Percentiles rank a stretch among this genome's conserved stretches.
Conservation (phyloP, 192 early-diverging fungal species). For the Backusella sp. region DNA sequence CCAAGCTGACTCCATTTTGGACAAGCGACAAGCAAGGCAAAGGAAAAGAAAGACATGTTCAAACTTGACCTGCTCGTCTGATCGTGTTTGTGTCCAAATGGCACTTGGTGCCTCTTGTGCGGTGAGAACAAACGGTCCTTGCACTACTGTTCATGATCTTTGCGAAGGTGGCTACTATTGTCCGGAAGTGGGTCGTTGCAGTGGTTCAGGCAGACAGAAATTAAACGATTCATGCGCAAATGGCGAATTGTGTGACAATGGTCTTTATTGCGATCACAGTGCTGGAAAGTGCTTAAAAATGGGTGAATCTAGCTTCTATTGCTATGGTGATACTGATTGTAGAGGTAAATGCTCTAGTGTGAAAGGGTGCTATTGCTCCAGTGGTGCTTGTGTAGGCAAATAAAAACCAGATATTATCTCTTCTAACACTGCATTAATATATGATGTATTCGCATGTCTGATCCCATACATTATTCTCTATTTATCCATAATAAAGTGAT, state of each 20-base stretch:
- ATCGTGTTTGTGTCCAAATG: background rate
- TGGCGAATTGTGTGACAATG: background rate
- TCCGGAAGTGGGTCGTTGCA: background rate
- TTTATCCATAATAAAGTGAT: too few relatives aligned
- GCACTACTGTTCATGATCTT: background rate
- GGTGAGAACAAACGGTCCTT: background rate
- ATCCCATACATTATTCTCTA: too few relatives aligned
- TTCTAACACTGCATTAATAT: too few relatives aligned
- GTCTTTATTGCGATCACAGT: background rate
- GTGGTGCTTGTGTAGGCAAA: too few relatives aligned
- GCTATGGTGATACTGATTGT: too few relatives aligned
- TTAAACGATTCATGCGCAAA: background rate
- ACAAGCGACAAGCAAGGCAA: background rate
- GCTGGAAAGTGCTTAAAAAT: background rate
- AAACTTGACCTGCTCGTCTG: background rate
- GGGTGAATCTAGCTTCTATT: too few relatives aligned
- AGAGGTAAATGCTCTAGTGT: too few relatives aligned
- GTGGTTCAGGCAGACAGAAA: background rate
- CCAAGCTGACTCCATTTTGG: background rate
- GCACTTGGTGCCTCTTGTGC: background rate
- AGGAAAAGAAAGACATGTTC: background rate
- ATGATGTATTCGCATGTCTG: too few relatives aligned
- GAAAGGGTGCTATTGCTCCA: too few relatives aligned
- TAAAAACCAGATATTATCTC: too few relatives aligned
- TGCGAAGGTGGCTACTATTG: background rate